Evolutionary conservation across 2,329 filamentous ascomycete species (phyloP), one percentile per base, ranked within the genome.

Genomic region (Boeremia exigua): DNA sequence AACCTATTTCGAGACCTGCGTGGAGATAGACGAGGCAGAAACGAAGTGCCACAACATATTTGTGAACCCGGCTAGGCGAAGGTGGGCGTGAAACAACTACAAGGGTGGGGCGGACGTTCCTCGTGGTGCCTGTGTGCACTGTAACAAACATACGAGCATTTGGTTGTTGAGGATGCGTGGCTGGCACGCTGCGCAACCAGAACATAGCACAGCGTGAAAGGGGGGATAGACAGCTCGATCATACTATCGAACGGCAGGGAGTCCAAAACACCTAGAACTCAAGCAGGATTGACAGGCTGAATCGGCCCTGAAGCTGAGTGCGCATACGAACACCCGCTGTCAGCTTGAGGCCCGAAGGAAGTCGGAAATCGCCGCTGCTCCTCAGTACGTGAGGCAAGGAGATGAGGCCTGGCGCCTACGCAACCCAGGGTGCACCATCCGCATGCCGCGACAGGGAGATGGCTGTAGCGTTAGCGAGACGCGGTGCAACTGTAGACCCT

Each of bases 1-100:
- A 60, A 62, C 54, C 58, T 68, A 66, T 69, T 69, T 69, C 52
- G 30, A 67, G 64, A 66, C 67, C 59, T 60, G 58, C 58, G 48
- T 56, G 60, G 59, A 68, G 53, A 67, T 71, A 43, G 23, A 51
- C 47, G 47, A 54, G 33, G 38, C 28, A 32, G 33, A 48, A 23
- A 44, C 44, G 45, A 56, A 36, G 53, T 71, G 29, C 36, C 56
- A 68, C 69, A 10, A 49, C 63, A 58, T 33, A 23, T 38, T 47
- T 53, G 46, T 25, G 42, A 42, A 25, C 42, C 45, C 54, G 39
- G 59, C 49, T 54, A 45, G 33, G 39, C 42, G 50, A 29, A 36
- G 51, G 34, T 28, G 25, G 29, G 43, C 38, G 23, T 36, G 27
- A 51, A 34, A 23, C 25, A 50, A 53, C 48, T 36, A 47, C 36